Conservation (phyloP, 148 eudicot genomes). For the Camellia granthamiana region DNA sequence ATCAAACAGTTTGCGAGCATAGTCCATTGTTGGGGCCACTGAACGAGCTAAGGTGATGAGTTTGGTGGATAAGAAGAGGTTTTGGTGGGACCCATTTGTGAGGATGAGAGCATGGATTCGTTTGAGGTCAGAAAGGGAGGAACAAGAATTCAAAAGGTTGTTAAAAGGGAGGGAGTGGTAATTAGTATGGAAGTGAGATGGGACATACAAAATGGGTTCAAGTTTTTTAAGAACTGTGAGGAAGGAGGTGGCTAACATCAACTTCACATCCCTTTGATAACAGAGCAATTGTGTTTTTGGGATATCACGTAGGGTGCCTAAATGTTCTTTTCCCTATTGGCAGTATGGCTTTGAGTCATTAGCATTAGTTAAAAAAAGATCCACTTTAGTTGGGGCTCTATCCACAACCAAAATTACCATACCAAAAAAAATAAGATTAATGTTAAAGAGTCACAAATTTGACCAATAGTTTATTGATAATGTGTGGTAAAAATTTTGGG, state of each 20-base stretch:
- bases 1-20: slow-evolving; percentile 34
- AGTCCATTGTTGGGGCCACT: slow-evolving; percentile 19
- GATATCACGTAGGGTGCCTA: too few relatives aligned
- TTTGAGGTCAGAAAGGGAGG: slow-evolving; percentile 13
- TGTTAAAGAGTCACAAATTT: too few relatives aligned
- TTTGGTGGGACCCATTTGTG: slow-evolving; percentile 17
- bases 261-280: background rate
- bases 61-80: slow-evolving; percentile 17
- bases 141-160: slow-evolving; percentile 16
- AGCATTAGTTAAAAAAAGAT: too few relatives aligned
- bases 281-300: background rate
- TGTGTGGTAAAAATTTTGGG: too few relatives aligned
- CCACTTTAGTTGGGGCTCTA: too few relatives aligned
- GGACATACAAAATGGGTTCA: background rate
- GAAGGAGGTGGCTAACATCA: slow-evolving; percentile 9
- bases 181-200: slow-evolving; percentile 5
- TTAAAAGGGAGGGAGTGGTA: slow-evolving; percentile 10
- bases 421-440: too few relatives aligned
- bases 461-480: too few relatives aligned
- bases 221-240: background rate
- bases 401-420: too few relatives aligned
- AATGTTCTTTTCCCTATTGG: too few relatives aligned
- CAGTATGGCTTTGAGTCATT: too few relatives aligned
- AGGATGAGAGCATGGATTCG: slow-evolving; percentile 21
- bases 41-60: slow-evolving; percentile 8